Conservation (phyloP, 2,329 filamentous ascomycete species). For the Colletotrichum acutatum region DNA sequence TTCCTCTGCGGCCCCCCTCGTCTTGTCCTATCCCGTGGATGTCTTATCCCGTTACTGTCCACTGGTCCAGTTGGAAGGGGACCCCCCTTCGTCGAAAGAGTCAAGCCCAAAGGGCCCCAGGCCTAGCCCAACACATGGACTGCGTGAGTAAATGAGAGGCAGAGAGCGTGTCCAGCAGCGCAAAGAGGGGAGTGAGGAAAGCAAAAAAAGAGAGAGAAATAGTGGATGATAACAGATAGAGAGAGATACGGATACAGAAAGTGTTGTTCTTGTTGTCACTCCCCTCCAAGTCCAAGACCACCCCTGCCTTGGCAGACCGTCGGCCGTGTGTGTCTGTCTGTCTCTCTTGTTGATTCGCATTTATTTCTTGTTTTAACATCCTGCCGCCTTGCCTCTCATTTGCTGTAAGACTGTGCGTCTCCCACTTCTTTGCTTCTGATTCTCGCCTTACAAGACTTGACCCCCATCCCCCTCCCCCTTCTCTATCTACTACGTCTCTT, state of each 20-base stretch:
- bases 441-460: neutral
- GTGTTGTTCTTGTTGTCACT: neutral
- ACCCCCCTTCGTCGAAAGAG: neutral
- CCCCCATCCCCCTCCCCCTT: slow-evolving; percentile 5
- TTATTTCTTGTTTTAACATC: slow-evolving; percentile 34
- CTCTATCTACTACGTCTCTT: neutral
- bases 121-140: neutral
- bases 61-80: slow-evolving; percentile 31
- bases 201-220: slow-evolving; percentile 7
- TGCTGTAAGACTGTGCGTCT: neutral
- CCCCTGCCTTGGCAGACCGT: slow-evolving; percentile 32
- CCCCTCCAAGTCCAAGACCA: neutral
- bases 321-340: slow-evolving; percentile 7
- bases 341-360: slow-evolving; percentile 28
- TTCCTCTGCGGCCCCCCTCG: neutral
- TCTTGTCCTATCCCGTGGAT: slow-evolving; percentile 20
- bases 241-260: neutral
- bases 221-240: slow-evolving; percentile 30
- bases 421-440: neutral
- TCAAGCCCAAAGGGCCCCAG: neutral
- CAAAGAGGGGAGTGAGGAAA: slow-evolving; percentile 14
- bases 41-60: slow-evolving; percentile 26
- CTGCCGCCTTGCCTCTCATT: slow-evolving; percentile 16
- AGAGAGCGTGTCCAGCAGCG: slow-evolving; percentile 14
- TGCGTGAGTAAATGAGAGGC: too few relatives aligned